phyloP scores from a whole-genome alignment of 139 green algal genomes.

The Astrephomene gubernaculifera region DNA sequence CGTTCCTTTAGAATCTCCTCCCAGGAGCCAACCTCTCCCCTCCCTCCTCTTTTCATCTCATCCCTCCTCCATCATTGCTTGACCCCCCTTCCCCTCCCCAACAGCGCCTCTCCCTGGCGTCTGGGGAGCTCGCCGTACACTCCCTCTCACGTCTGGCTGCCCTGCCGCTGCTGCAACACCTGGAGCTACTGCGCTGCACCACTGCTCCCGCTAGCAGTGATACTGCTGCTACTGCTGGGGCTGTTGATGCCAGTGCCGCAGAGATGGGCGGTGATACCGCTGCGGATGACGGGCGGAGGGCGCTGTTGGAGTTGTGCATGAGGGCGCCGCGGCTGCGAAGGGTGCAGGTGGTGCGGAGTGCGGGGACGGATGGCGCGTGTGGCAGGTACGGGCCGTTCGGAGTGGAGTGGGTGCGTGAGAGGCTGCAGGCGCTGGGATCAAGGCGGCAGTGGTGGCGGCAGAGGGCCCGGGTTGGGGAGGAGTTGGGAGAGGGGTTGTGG shows the following conservation, averaged over 20 bases:
- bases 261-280: neutral
- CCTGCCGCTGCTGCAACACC: neutral
- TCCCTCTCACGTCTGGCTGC: neutral
- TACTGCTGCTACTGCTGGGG: neutral
- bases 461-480: no score
- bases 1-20: neutral
- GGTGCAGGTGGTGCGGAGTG: neutral
- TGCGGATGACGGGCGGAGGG: neutral
- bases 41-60: no score
- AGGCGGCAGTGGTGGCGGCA: no score
- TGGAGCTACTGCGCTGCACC: conserved; percentile 9
- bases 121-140: neutral
- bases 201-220: neutral
- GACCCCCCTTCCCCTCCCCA: neutral
- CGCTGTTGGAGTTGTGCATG: conserved; percentile 17
- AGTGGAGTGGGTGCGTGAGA: conserved; percentile 24
- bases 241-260: neutral
- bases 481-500: no score
- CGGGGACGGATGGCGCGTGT: neutral
- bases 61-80: no score
- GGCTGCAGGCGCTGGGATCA: neutral
- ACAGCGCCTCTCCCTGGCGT: conserved; percentile 5
- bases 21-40: neutral
- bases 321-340: neutral
- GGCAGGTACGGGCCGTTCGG: conserved; percentile 11